Base-by-base conservation (phyloP, 331 rosid species). In the Prunus yedoensis region DNA sequence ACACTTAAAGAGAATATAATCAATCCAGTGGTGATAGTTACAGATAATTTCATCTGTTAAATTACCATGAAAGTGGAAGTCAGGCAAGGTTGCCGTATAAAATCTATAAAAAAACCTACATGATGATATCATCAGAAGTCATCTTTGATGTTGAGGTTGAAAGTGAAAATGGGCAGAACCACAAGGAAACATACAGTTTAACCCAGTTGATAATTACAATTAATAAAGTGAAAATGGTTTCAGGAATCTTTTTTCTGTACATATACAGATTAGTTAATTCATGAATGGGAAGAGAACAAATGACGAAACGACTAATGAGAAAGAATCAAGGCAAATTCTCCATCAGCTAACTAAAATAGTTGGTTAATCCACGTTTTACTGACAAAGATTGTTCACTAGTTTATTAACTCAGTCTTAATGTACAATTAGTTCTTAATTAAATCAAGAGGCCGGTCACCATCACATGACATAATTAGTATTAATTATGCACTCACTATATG, bases 321-420 rank as follows among this genome's bases (percentile, higher is more conserved):
- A 67, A 67, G 41, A 46, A 8, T 50, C 18, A 49, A 35, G 41
- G 45, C 45, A 50, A 69, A 28, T 51, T 70, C 46, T 30, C 50
- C 49, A 20, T 32, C 30, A 54, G 20, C 23, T 52, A 30, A 51
- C 74, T 70, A 52, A 52, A 12, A 20, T 70, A 12, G 64, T 57
- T 11, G 68, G 51, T 43, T 41, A 58, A 56, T 72, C 67, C 25
- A 72, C 54, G 54, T 72, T 23, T 10, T 41, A 57, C 66, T 57
- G 76, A 56, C 41, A 56, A 35, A 71, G 75, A 71, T 71, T 35
- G 75, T 15, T 56, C 54, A 71, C 66, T 57, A 71, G 23, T 61
- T 41, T 72, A 43, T 11, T 41, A 72, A 58, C 51, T 28, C 20
- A 3, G 15, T 3, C 75, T 54, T 71, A 53, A 58, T 20, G 6